Evolutionary conservation across 345 rosid genomes (phyloP).

Genomic region (Syzygium grande): DNA sequence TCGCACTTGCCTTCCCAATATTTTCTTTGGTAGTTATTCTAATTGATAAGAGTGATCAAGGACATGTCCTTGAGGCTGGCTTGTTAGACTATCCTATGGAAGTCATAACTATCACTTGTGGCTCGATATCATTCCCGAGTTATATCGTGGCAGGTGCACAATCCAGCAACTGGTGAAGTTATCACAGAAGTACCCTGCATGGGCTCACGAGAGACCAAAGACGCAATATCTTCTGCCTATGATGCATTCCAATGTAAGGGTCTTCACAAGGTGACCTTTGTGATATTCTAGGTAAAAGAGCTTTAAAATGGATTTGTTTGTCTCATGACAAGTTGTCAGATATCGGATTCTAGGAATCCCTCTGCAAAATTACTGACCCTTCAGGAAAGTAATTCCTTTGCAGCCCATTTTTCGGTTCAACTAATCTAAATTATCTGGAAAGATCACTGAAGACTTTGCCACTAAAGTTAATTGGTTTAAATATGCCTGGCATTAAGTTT

Average conservation of each 20-base stretch:
- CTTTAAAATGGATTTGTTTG: background rate
- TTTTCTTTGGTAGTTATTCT: background rate
- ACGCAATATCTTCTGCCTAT: slow-evolving; percentile 82
- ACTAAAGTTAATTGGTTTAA: background rate
- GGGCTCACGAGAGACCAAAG: slow-evolving; percentile 78
- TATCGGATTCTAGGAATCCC: background rate
- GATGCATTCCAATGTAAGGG: slow-evolving; percentile 62
- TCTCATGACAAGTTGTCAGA: background rate
- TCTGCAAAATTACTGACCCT: background rate
- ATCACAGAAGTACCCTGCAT: slow-evolving; percentile 69
- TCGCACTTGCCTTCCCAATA: background rate
- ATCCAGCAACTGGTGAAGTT: slow-evolving; percentile 85
- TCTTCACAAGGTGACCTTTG: background rate
- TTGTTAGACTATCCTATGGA: background rate
- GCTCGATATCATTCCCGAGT: background rate
- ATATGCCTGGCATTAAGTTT: background rate
- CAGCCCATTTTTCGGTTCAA: background rate
- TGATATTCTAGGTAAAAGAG: background rate
- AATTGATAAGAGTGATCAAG: background rate
- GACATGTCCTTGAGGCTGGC: background rate
- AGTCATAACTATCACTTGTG: background rate
- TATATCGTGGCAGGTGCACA: slow-evolving; percentile 49
- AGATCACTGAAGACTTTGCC: background rate
- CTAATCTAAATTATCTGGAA: background rate
- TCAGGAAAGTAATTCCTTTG: background rate